Evolutionary conservation across 2,329 filamentous ascomycete genomes (phyloP), one percentile per base, ranked within the genome.

Genomic region (Nannizziopsis arthrosporioides): DNA sequence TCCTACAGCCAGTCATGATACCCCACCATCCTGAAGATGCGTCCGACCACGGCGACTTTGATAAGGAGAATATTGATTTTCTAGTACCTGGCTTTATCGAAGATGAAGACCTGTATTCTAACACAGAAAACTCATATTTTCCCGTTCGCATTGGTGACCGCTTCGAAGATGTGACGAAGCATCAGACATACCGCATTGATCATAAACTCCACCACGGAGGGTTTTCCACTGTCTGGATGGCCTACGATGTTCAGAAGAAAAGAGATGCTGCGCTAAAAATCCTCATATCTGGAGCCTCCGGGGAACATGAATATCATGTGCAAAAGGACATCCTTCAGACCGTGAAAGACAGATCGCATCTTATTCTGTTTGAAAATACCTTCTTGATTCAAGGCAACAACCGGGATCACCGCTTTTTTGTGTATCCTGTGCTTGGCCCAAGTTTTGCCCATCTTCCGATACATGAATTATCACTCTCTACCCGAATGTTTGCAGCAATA

Each of bases 401-500:
- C 11, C 3, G 18, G 10, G 9, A 46, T 3, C 51, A 52, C 27
- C 22, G 47, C 14, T 39, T 57, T 19, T 36, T 59, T n/a, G 55
- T 61, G 12, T 55, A 55, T 40, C 56, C 58, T 18, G 44, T 58
- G 11, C 51, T 52, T 41, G 57, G 57, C 12, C 55, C 55, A 46
- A 22, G 14, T 49, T 17, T 41, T 12, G 19, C n/a, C 8, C 11
- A 36, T 17, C 19, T 3, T 38, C 14, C 11, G 11, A 5, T 14
- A 8, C 9, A 14, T n/a, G 32, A 38, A 44, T 37, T 55, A 31
- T 37, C 56, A 19, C 55, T 59, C 38, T 50, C 51, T 3, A 54
- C 51, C 53, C 55, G 55, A 34, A 62, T 62, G 57, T 61, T 54
- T 27, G 57, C 59, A 38, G 58, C 58, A 43, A 54, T 39, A 35